Evolutionary conservation across 2,329 filamentous ascomycete species (phyloP), one percentile per base, ranked within the genome.

Genomic region (Scortechinia acanthostroma): DNA sequence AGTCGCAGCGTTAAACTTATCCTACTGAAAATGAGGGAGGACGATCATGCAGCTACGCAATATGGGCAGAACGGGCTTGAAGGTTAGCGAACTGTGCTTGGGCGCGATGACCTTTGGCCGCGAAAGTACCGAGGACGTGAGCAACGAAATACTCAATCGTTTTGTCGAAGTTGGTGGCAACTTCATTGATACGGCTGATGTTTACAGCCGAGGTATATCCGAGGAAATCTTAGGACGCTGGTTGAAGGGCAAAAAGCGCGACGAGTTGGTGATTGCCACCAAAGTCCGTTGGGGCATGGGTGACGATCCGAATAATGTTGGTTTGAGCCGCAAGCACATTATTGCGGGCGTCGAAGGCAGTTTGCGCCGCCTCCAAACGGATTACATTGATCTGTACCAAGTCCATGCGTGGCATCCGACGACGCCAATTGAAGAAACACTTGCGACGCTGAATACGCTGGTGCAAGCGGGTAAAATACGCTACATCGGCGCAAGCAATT

Each of bases 201-300:
- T 65, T 5, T 74, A 74, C 54, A 71, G 66, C 28, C 71, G 71
- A 44, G 71, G 70, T 21, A 56, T 55, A 2, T 67, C 63, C 4
- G 69, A 74, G 49, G 56, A 61, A 21, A 61, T 73, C 20, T 63
- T 71, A 22, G 69, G 62, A n/a, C n/a, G n/a, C n/a, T n/a, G n/a
- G n/a, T n/a, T n/a, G n/a, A n/a, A n/a, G 49, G 73, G 79, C 6
- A 69, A 72, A n/a, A 76, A 76, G 48, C 74, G 85, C 20, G 82
- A 86, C 51, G 68, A 85, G 56, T 76, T 88, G 60, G 81, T 88
- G 15, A 67, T 88, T 45, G 81, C 83, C 1, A 87, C 83, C 46
- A 88, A 88, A n/a, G n/a, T n/a, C n/a, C n/a, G n/a, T n/a, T n/a
- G n/a, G n/a, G n/a, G n/a, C n/a, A n/a, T n/a, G n/a, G n/a, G n/a